These are phyloP conservation scores for Saturnispora mendoncae DNA, from an alignment of 805 yeast species.

Conservation along the genomic window DNA sequence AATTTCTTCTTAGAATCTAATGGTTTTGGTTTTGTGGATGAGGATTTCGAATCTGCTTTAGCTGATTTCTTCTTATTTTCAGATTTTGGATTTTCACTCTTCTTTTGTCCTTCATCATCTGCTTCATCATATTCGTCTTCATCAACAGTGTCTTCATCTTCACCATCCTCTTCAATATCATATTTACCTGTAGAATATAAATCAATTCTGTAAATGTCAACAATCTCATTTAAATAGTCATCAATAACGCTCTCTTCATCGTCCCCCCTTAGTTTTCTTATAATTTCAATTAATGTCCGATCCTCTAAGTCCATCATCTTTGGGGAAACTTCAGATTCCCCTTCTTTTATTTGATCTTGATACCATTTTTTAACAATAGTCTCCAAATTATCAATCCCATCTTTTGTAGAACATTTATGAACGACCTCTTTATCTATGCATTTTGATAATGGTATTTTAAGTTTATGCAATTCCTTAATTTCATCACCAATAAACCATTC, in stretches of 20 bases:
- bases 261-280: slow-evolving; percentile 23
- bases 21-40: not conserved
- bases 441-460: slow-evolving; percentile 5
- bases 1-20: slow-evolving; percentile 8
- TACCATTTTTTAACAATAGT: not conserved
- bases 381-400: slow-evolving; percentile 5
- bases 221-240: slow-evolving; percentile 23
- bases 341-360: not conserved
- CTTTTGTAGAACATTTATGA: not conserved
- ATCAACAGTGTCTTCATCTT: slow-evolving; percentile 7
- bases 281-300: slow-evolving; percentile 15
- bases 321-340: not conserved
- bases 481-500: slow-evolving; percentile 14
- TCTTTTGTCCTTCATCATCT: no score
- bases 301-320: slow-evolving; percentile 13
- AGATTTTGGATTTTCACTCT: no score
- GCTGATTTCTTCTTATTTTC: no score
- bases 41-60: no score
- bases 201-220: slow-evolving; percentile 24
- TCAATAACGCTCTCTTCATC: slow-evolving; percentile 22
- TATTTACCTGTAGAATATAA: slow-evolving; percentile 18
- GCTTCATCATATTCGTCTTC: not conserved
- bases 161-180: slow-evolving; percentile 5
- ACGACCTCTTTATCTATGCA: slow-evolving; percentile 6
- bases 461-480: slow-evolving; percentile 12